Conservation (phyloP, 805 yeast genomes). For the Candida ortonii region DNA sequence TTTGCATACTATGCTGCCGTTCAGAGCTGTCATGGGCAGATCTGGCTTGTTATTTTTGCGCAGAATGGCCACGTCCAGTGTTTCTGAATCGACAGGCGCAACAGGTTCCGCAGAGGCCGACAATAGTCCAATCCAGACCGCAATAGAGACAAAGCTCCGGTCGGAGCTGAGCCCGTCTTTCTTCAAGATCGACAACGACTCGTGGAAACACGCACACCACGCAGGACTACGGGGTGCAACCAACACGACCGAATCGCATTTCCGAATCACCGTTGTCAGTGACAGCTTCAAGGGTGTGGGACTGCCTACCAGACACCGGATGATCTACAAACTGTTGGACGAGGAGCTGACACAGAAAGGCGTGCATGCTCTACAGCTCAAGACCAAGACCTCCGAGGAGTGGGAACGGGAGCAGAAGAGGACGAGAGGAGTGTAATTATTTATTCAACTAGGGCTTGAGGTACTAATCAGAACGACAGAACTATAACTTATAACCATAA, state of each 20-base stretch:
- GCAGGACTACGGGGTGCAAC: slow-evolving; percentile 72
- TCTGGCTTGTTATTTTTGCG: too few relatives aligned
- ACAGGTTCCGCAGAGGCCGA: slow-evolving; percentile 8
- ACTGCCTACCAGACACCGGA: slow-evolving; percentile 74
- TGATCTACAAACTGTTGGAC: slow-evolving; percentile 63
- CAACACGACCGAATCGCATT: slow-evolving; percentile 78
- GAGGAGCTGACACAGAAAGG: slow-evolving; percentile 72
- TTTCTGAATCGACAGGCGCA: too few relatives aligned
- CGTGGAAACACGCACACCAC: slow-evolving; percentile 85
- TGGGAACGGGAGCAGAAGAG: slow-evolving; percentile 27
- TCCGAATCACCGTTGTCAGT: slow-evolving; percentile 70
- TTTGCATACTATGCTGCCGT: too few relatives aligned
- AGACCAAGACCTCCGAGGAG: slow-evolving; percentile 72
- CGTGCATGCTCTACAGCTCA: slow-evolving; percentile 85
- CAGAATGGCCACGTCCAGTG: too few relatives aligned
- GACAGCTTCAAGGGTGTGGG: slow-evolving; percentile 61
- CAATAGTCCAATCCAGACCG: slow-evolving; percentile 48
- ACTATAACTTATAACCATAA: slow-evolving; percentile 4
- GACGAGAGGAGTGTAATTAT: not conserved
- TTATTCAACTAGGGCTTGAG: too few relatives aligned
- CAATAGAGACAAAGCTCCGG: slow-evolving; percentile 44
- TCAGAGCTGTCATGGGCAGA: too few relatives aligned
- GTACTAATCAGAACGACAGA: too few relatives aligned
- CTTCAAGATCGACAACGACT: slow-evolving; percentile 68
- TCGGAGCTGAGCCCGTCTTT: slow-evolving; percentile 41